A percentile compares a stretch with the other conserved stretches of the same genome.
phyloP scores from a whole-genome alignment of 805 yeast genomes.

The Starmerella powellii region DNA sequence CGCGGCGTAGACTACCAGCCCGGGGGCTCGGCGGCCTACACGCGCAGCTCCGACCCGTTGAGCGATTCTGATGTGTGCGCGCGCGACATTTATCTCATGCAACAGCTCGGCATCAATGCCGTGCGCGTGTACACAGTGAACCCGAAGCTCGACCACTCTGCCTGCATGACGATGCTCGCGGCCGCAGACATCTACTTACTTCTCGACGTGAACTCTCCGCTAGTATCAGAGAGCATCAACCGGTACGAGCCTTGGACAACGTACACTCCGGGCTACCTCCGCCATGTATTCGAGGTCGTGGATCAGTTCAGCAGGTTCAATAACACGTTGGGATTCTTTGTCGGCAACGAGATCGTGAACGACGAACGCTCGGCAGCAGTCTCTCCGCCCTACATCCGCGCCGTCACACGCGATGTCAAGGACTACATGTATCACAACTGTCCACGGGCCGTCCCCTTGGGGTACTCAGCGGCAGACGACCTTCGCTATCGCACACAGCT shows the following conservation, averaged over 20 bases:
- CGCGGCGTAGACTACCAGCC: conserved; percentile 94
- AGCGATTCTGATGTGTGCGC: conserved; percentile 63
- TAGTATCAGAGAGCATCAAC: conserved; percentile 64
- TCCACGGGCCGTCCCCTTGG: conserved; percentile 68
- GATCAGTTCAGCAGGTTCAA: conserved; percentile 74
- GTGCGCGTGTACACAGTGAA: conserved; percentile 79
- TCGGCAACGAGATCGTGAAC: conserved; percentile 84
- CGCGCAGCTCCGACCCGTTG: conserved; percentile 55
- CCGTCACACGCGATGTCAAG: conserved; percentile 71
- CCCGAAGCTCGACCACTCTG: conserved; percentile 70
- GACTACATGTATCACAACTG: conserved; percentile 47
- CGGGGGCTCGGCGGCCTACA: conserved; percentile 70
- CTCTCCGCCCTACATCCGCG: conserved; percentile 69
- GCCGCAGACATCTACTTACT: conserved; percentile 85
- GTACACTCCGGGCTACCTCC: conserved; percentile 56
- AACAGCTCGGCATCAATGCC: conserved; percentile 75
- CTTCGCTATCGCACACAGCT: conserved; percentile 60
- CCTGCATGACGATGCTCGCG: conserved; percentile 84
- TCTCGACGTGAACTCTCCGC: conserved; percentile 83
- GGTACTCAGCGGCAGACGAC: conserved; percentile 96
- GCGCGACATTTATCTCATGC: conserved; percentile 70
- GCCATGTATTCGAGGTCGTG: conserved; percentile 65
- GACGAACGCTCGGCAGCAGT: conserved; percentile 49
- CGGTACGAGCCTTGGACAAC: conserved; percentile 91
- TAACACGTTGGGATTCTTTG: conserved; percentile 82